A percentile compares a stretch with the other conserved stretches of the same genome.
These are phyloP conservation scores for Silybum marianum DNA, from an alignment of 129 eudicot genomes.

Conservation along the genomic window DNA sequence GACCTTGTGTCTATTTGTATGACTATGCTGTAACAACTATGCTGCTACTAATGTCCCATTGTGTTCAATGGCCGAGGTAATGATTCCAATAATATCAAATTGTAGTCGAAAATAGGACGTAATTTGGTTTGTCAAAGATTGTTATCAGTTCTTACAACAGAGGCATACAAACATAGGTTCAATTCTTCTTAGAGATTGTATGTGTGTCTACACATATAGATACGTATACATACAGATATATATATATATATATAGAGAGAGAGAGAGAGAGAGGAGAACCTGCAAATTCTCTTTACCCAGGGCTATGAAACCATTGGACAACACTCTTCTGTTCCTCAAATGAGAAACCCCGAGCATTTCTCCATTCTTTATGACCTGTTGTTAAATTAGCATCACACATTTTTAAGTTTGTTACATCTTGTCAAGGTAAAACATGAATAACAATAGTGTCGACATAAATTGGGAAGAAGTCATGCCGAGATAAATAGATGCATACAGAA, in stretches of 20 bases:
- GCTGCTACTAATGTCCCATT: no score
- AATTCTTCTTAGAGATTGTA: no score
- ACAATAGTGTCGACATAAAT: neutral
- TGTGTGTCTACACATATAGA: neutral
- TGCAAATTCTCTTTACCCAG: constrained; percentile 90
- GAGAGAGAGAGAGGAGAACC: constrained; percentile 44
- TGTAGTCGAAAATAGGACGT: no score
- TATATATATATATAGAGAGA: neutral
- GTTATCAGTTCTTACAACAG: no score
- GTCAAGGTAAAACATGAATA: neutral
- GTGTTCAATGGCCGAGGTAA: no score
- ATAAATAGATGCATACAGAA: neutral
- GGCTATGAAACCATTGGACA: constrained; percentile 82
- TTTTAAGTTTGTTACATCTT: neutral
- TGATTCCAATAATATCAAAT: no score
- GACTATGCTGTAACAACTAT: neutral
- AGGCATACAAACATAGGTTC: no score
- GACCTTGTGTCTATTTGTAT: neutral
- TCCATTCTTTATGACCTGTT: constrained; percentile 94
- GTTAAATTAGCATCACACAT: constrained; percentile 1
- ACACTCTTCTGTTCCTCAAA: constrained; percentile 85
- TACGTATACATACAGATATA: neutral
- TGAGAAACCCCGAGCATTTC: constrained; percentile 99
- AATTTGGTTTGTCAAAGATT: no score
- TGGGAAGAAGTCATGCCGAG: neutral